Conservation (phyloP, 1,284 basidiomycete species). For the Ustilago curta region DNA sequence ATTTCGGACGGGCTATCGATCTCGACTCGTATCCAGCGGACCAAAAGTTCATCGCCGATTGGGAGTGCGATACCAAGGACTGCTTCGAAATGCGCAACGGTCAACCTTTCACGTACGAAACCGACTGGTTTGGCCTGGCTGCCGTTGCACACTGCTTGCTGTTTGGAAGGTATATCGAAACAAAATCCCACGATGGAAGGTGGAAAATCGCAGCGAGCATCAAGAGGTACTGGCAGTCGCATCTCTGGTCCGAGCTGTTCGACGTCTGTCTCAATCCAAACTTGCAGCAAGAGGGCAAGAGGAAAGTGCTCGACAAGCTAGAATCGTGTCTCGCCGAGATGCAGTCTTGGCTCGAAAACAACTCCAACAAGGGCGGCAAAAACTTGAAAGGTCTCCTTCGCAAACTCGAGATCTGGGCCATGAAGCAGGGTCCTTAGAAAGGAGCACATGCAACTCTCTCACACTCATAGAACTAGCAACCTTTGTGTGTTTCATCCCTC, state of each 20-base stretch:
- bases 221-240: slow-evolving; percentile 94
- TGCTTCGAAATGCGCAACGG: slow-evolving; percentile 88
- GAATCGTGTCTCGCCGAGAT: slow-evolving; percentile 79
- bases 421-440: slow-evolving; percentile 44
- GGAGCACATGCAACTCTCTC: too few species aligned
- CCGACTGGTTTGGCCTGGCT: slow-evolving; percentile 94
- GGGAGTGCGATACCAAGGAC: slow-evolving; percentile 81
- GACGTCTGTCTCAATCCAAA: slow-evolving; percentile 83
- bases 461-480: neutral
- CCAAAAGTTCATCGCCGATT: slow-evolving; percentile 87
- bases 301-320: slow-evolving; percentile 73
- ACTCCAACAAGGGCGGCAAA: slow-evolving; percentile 79
- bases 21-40: slow-evolving; percentile 76
- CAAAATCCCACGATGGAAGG: slow-evolving; percentile 23
- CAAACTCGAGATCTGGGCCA: slow-evolving; percentile 66
- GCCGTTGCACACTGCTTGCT: slow-evolving; percentile 94
- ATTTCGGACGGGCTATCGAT: slow-evolving; percentile 95
- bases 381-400: slow-evolving; percentile 65
- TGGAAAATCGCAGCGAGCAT: slow-evolving; percentile 75
- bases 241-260: slow-evolving; percentile 87
- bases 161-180: slow-evolving; percentile 85
- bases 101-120: slow-evolving; percentile 89
- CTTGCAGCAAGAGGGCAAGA: slow-evolving; percentile 74
- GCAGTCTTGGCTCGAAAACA: slow-evolving; percentile 82
- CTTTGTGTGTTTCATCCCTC: neutral